Base-by-base conservation (phyloP, 1,284 basidiomycete genomes). In the Irpex sp. region DNA sequence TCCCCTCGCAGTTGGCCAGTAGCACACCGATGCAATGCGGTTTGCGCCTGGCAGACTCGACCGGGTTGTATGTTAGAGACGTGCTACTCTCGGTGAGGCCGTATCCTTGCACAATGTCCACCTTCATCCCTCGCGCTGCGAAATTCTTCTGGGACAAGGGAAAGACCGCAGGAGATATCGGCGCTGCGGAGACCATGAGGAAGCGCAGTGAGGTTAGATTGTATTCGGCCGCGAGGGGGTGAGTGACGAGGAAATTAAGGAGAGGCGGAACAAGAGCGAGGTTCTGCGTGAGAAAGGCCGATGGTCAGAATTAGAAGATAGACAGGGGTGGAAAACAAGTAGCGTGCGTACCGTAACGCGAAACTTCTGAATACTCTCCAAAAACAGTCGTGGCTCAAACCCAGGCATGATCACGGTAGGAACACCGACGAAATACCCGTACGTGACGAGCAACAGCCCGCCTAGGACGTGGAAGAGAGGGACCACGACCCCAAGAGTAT, bases 341-440 rank as follows among this genome's bases (percentile, higher is more conserved):
- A 26, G 26, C 26, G 26, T 76, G 0, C 82, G 72, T 48, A 77
- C 61, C 0, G 89, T 91, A 60, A 88, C 81, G 61, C 80, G 83
- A 77, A 91, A 92, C 66, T 81, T 80, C 67, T 87, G 81, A 49
- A 93, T 82, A 59, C 83, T 80, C 36, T 79, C 78, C 71, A 91
- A 89, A 68, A 93, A 94, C 31, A 80, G 75, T 7, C 81, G 79
- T 3, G 93, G 86, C 64, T 94, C 88, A 72, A 94, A 96, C 9
- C 84, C 83, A 0, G 86, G 79, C 70, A 91, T 81, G 57, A 97
- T 75, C 47, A 93, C 82, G 2, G 88, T 78, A 0, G 90, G 83
- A 0, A 82, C 74, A 0, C 89, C 89, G 3, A 75, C 71, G 5
- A 79, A 77, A 60, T 93, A 74, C 0, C 89, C 85, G 62, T 86